Evolutionary conservation across 805 yeast genomes (phyloP).

Genomic region (Barnettozyma sucrosica): DNA sequence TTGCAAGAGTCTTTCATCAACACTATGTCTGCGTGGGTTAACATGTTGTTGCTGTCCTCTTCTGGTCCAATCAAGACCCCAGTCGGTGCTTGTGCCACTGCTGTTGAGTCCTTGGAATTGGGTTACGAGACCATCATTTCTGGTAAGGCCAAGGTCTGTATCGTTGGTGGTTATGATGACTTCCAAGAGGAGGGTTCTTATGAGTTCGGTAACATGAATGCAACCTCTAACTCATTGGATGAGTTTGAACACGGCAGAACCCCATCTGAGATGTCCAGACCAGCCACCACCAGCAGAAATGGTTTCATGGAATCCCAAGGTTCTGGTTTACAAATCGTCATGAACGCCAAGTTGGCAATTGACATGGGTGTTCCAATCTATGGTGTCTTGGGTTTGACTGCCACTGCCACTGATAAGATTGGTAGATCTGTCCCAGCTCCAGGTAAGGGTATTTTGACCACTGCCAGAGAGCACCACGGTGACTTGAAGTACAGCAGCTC

Average conservation of each 20-base stretch:
- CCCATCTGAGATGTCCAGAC: slow-evolving; percentile 98
- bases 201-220: slow-evolving; percentile 98
- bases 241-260: slow-evolving; percentile 96
- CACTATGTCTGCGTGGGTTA: slow-evolving; percentile 99
- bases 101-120: slow-evolving; percentile 93
- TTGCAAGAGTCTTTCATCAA: slow-evolving; percentile 97
- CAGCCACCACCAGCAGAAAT: slow-evolving; percentile 89
- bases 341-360: slow-evolving; percentile 91
- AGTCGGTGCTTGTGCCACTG: slow-evolving; percentile 99
- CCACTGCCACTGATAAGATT: slow-evolving; percentile 97
- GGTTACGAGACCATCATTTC: slow-evolving; percentile 91
- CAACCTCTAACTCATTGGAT: slow-evolving; percentile 83
- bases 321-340: slow-evolving; percentile 94
- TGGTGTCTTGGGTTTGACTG: slow-evolving; percentile 89
- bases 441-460: slow-evolving; percentile 98
- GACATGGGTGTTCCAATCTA: slow-evolving; percentile 99
- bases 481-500: slow-evolving; percentile 73
- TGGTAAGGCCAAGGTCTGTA: slow-evolving; percentile 92
- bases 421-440: slow-evolving; percentile 99
- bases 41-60: slow-evolving; percentile 92
- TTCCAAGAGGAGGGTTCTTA: slow-evolving; percentile 98
- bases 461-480: slow-evolving; percentile 91
- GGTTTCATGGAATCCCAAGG: slow-evolving; percentile 99
- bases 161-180: slow-evolving; percentile 99
- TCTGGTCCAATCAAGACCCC: slow-evolving; percentile 99